These are phyloP conservation scores for Colletotrichum horii DNA, from an alignment of 2,329 filamentous ascomycete genomes.

Conservation along the genomic window DNA sequence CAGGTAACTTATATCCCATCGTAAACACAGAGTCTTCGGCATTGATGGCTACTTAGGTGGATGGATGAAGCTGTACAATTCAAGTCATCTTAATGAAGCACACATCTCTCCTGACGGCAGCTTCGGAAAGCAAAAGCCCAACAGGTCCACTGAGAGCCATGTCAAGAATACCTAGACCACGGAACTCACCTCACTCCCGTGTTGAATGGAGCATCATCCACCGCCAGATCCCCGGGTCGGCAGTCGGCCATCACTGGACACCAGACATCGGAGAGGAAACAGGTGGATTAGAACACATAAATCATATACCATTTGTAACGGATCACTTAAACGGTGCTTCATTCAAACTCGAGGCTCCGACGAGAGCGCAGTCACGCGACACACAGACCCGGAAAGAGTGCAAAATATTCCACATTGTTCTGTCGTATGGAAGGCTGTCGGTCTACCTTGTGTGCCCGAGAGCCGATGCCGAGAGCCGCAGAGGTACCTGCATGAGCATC, in stretches of 20 bases:
- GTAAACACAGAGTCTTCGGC: neutral
- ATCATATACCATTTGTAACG: neutral
- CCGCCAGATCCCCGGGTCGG: neutral
- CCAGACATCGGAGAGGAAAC: neutral
- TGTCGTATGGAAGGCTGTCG: neutral
- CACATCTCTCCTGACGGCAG: neutral
- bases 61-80: neutral
- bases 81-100: neutral
- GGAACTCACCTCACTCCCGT: neutral
- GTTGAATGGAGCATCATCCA: neutral
- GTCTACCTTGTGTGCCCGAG: neutral
- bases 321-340: neutral
- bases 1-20: neutral
- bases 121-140: neutral
- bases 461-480: neutral
- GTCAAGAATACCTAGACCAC: neutral
- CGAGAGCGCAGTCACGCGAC: neutral
- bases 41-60: neutral
- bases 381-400: neutral
- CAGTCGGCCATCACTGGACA: neutral
- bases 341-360: neutral
- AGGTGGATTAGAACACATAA: neutral
- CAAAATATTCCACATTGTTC: neutral
- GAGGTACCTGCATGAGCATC: neutral
- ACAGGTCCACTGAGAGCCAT: neutral